Base-by-base conservation (phyloP, 2,329 filamentous ascomycete species). In the Epichloe gansuensis region DNA sequence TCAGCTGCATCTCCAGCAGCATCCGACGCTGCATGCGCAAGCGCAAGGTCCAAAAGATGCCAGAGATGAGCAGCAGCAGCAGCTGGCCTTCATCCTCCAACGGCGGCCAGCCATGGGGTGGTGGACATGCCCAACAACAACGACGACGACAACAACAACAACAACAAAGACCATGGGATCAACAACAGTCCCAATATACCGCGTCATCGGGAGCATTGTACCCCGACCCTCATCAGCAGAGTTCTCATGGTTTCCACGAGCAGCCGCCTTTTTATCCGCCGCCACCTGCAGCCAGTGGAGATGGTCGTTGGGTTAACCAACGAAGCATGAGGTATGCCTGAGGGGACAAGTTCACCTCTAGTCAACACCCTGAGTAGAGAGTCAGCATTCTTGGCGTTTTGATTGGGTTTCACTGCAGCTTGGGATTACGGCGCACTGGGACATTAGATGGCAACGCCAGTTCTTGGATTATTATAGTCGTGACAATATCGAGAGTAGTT, bases 1-100 rank as follows among this genome's bases (percentile, higher is more conserved):
- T 84, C 11, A 77, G 77, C 63, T 95, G 89, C 69, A 75, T 83
- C 60, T 69, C 76, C 55, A 76, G 75, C 59, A 77, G 61, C 61
- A 59, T 66, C 56, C 56, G 63, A n/a, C 60, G 63, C 15, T 57
- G 60, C 23, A 49, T 55, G 6, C 52, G 56, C 62, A 56, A 31
- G 31, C 31, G 31, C 31, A 31, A 31, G 31, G 9, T 31, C 9
- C 31, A 8, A 31, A 31, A 31, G 31, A 31, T 31, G 31, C 3
- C 31, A 11, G 31, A 31, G 31, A 31, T 31, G 31, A 31, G 31
- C 31, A 9, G 46, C 25, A 31, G 31, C 31, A 9, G 46, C 25
- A 51, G 48, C 39, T 65, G 62, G 63, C 63, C 62, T 21, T 43
- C 48, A 43, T 44, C n/a, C 13, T 39, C 48, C 11, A 38, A 23